Percentiles rank a stretch among this genome's conserved stretches.
Evolutionary conservation across 495 filamentous ascomycete genomes (phyloP).

Genomic region (Lasiosphaeria ovina): DNA sequence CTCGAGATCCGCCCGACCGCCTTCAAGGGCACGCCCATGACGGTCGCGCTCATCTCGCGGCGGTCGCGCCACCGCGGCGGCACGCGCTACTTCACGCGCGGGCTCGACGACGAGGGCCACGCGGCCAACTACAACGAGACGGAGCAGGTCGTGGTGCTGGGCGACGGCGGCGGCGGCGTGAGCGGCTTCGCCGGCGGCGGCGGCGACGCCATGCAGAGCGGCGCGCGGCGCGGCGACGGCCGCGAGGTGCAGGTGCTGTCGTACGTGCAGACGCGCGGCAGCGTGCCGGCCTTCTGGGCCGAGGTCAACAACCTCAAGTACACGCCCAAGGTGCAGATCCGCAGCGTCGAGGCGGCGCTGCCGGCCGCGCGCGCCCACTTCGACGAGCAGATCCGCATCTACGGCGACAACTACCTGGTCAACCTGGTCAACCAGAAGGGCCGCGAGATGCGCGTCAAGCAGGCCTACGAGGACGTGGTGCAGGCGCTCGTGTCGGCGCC

Average conservation of each 20-base stretch:
- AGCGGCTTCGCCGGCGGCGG: constrained; percentile 81
- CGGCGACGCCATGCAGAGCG: constrained; percentile 64
- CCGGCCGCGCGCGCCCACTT: constrained; percentile 82
- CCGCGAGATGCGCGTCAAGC: constrained; percentile 80
- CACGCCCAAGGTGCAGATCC: constrained; percentile 82
- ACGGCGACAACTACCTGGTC: constrained; percentile 94
- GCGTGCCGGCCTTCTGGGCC: constrained; percentile 91
- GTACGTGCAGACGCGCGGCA: constrained; percentile 93
- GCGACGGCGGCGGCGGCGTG: constrained; percentile 67
- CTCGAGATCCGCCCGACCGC: constrained; percentile 78
- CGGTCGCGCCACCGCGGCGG: constrained; percentile 82
- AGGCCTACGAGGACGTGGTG: constrained; percentile 87
- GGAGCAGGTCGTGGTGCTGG: constrained; percentile 84
- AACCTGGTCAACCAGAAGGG: constrained; percentile 96
- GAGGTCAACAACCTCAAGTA: constrained; percentile 90
- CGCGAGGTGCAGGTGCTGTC: constrained; percentile 84
- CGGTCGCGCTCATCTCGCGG: constrained; percentile 82
- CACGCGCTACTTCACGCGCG: constrained; percentile 91
- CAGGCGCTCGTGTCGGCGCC: constrained; percentile 69
- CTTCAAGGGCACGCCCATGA: constrained; percentile 78
- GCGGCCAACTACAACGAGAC: constrained; percentile 98
- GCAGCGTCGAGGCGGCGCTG: constrained; percentile 77
- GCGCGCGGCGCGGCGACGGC: constrained; percentile 56
- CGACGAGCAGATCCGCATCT: constrained; percentile 82
- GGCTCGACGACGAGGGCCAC: constrained; percentile 88